Conservation (phyloP, 768 basidiomycete species). For the Hygrocybe punicea region DNA sequence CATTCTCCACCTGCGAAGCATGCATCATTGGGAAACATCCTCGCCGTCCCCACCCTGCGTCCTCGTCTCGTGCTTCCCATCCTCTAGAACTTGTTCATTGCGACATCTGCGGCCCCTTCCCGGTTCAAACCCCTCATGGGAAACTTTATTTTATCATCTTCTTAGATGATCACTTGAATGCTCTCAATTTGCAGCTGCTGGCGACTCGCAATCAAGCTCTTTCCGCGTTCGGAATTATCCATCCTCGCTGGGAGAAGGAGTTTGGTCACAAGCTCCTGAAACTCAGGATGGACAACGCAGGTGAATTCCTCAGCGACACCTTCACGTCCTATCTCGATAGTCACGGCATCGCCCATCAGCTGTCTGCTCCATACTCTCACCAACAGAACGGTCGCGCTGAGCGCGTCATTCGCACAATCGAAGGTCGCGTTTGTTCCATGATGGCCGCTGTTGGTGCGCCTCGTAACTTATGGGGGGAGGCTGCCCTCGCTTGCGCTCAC, state of each 20-base stretch:
- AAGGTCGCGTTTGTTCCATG: conserved; percentile 20
- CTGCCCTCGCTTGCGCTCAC: conserved; percentile 18
- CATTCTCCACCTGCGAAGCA: conserved; percentile 10
- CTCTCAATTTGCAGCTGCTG: not conserved
- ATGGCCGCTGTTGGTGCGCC: conserved; percentile 20
- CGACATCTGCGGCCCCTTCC: conserved; percentile 27
- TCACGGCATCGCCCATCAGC: conserved; percentile 21
- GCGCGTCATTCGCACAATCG: conserved; percentile 25
- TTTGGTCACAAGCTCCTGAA: not conserved
- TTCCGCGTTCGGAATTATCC: not conserved
- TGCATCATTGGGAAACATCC: conserved; percentile 28
- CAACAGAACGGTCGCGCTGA: conserved; percentile 34
- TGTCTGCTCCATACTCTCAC: conserved; percentile 28
- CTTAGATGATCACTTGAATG: conserved; percentile 12
- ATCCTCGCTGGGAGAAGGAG: conserved; percentile 1
- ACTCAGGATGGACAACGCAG: conserved; percentile 1
- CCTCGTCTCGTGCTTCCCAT: not conserved
- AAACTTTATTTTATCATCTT: conserved; percentile 16
- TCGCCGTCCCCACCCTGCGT: conserved; percentile 6
- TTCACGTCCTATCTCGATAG: conserved; percentile 6
- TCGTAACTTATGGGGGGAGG: conserved; percentile 20
- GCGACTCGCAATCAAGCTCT: not conserved
- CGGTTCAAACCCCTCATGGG: conserved; percentile 8
- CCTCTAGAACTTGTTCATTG: conserved; percentile 16
- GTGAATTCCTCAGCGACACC: not conserved